These are phyloP conservation scores for Talaromyces sp. DNA, from an alignment of 2,329 filamentous ascomycete genomes.

Conservation along the genomic window DNA sequence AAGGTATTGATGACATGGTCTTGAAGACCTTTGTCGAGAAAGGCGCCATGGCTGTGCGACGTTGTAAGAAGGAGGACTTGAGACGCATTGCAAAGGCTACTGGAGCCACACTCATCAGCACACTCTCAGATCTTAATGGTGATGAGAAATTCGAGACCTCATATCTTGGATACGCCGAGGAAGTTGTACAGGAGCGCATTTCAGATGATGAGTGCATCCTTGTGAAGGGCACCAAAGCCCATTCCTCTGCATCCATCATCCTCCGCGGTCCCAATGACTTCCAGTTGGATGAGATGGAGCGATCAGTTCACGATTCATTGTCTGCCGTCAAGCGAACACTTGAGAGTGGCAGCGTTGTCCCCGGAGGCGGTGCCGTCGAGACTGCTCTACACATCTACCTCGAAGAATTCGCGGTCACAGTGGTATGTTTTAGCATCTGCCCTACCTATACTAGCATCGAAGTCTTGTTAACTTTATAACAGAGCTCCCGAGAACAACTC, in stretches of 20 bases:
- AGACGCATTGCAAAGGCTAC: constrained; percentile 94
- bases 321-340: constrained; percentile 96
- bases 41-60: constrained; percentile 89
- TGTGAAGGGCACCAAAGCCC: constrained; percentile 90
- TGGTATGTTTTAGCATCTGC: constrained; percentile 53
- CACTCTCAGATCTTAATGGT: constrained; percentile 91
- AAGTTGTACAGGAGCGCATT: constrained; percentile 96
- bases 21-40: constrained; percentile 92
- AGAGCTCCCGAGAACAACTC: constrained; percentile 90
- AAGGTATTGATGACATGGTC: constrained; percentile 95
- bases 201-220: constrained; percentile 98
- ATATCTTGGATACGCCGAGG: constrained; percentile 85
- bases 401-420: constrained; percentile 96
- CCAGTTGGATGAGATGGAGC: constrained; percentile 98
- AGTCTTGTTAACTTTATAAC: background rate
- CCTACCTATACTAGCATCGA: too few relatives aligned
- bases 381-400: constrained; percentile 99
- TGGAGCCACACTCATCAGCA: constrained; percentile 87
- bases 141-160: constrained; percentile 95
- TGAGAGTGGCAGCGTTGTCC: constrained; percentile 94
- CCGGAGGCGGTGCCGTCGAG: constrained; percentile 93
- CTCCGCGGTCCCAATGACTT: constrained; percentile 95
- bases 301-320: constrained; percentile 93
- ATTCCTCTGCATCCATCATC: constrained; percentile 92
- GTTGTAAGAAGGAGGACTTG: constrained; percentile 98